Evolutionary conservation across 768 basidiomycete genomes (phyloP), one percentile per base, ranked within the genome.

Genomic region (Russula foetens): DNA sequence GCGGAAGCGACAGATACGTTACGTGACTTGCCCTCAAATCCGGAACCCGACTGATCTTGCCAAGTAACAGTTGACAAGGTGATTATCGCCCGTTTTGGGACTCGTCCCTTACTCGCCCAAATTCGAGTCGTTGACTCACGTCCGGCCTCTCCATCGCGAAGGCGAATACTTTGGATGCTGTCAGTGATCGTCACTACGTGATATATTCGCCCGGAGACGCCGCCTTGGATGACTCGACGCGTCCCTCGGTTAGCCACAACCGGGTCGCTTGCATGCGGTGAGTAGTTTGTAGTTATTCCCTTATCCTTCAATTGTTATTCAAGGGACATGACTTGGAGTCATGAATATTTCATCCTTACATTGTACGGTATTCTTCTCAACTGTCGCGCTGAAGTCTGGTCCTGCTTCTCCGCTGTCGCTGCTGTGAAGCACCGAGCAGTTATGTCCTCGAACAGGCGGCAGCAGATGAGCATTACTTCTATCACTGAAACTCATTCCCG

Each of bases 201-300:
- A 66, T 85, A 7, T 84, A 81, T 59, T 86, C 84, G 84, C 84
- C 84, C 0, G 81, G 85, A 63, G 74, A 79, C 28, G 75, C 71
- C 2, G 84, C 83, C 0, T 85, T 84, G 84, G 69, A 79, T 50
- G 82, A 84, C 67, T 70, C 73, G 8, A 77, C 80, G 0, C 47
- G 70, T 12, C 71, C 76, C 2, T 71, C 80, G 4, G 75, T 80
- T 51, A 67, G 74, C 23, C 76, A 78, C 12, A 85, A 84, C 69
- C 75, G 84, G 4, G 72, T 79, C 4, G 81, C 84, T 0, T 86
- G 85, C 64, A 84, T 85, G 81, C 70, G 84, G 84, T 81, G 67
- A 39, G 70, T 21, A 23, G 14, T 31, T 15, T 54, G 67, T 80
- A 4, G 65, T 79, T 1, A 78, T 76, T 38, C 67, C 84, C 31